phyloP scores from a whole-genome alignment of 139 green algal species.

The Desmodesmus armatus region DNA sequence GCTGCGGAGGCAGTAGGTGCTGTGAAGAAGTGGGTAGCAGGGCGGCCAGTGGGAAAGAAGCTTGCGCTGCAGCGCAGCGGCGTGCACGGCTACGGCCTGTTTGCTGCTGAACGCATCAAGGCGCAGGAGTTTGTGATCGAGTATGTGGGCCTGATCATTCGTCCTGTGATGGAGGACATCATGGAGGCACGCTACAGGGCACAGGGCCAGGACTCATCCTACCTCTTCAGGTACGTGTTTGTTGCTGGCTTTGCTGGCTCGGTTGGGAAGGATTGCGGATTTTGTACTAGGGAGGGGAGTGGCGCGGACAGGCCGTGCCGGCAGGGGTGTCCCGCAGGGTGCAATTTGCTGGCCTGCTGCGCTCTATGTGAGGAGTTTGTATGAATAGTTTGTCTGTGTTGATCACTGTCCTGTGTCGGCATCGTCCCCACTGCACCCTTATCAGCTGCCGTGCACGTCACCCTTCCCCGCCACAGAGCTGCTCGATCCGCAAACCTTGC shows the following conservation, averaged over 20 bases:
- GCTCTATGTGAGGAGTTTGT: not conserved
- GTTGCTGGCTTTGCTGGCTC: too few relatives aligned
- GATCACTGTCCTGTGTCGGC: not conserved
- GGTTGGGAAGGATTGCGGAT: too few relatives aligned
- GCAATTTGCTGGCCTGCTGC: not conserved
- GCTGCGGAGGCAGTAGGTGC: not conserved
- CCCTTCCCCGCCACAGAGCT: too few relatives aligned
- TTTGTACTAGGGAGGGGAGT: not conserved
- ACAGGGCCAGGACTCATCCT: conserved; percentile 32
- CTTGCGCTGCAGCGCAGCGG: conserved; percentile 66
- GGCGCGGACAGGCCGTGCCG: not conserved
- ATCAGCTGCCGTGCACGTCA: not conserved
- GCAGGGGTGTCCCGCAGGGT: not conserved
- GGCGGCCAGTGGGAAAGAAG: conserved; percentile 56
- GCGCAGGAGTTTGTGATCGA: conserved; percentile 86
- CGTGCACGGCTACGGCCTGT: conserved; percentile 86
- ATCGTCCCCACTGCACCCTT: not conserved
- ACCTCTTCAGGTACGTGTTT: conserved; percentile 12
- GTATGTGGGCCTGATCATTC: conserved; percentile 84
- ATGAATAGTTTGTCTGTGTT: not conserved
- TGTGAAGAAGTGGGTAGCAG: conserved; percentile 5
- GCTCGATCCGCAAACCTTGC: not conserved
- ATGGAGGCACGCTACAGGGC: conserved; percentile 81
- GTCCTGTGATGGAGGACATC: conserved; percentile 59
- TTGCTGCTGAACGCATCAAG: conserved; percentile 75